These are phyloP conservation scores for Testicularia cyperi DNA, from an alignment of 1,284 basidiomycete species.

Conservation along the genomic window DNA sequence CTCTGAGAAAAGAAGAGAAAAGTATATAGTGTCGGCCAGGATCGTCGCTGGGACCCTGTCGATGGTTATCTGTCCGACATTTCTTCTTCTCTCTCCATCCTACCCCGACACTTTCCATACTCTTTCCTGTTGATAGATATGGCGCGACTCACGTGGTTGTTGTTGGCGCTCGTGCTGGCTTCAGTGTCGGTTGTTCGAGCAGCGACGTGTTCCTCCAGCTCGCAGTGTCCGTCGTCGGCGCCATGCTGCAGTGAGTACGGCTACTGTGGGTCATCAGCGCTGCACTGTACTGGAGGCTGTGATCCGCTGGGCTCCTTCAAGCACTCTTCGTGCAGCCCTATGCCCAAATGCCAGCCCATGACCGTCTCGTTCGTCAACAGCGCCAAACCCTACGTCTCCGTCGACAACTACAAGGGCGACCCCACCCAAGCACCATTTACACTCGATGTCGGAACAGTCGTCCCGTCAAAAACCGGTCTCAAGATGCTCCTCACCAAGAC, in stretches of 20 bases:
- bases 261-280: conserved; percentile 23
- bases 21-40: too few relatives aligned
- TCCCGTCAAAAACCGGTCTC: conserved; percentile 16
- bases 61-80: too few relatives aligned
- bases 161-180: conserved; percentile 10
- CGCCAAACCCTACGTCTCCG: conserved; percentile 22
- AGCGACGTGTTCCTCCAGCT: conserved; percentile 13
- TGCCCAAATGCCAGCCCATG: conserved; percentile 37
- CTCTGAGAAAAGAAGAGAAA: too few relatives aligned
- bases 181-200: conserved; percentile 8
- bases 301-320: conserved; percentile 27
- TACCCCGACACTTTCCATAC: too few relatives aligned
- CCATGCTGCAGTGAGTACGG: conserved; percentile 35
- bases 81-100: too few relatives aligned
- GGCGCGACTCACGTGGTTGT: conserved; percentile 8
- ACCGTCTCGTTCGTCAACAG: conserved; percentile 36
- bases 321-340: conserved; percentile 32
- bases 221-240: conserved; percentile 12
- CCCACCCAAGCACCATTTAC: conserved; percentile 37
- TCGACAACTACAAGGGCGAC: conserved; percentile 31
- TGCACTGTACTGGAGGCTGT: conserved; percentile 35
- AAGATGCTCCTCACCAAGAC: conserved; percentile 28
- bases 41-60: too few relatives aligned
- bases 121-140: too few relatives aligned
- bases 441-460: conserved; percentile 26